Percentiles rank a stretch among this genome's conserved stretches.
Conservation (phyloP, 2,329 filamentous ascomycete genomes). For the Fusarium domesticum region DNA sequence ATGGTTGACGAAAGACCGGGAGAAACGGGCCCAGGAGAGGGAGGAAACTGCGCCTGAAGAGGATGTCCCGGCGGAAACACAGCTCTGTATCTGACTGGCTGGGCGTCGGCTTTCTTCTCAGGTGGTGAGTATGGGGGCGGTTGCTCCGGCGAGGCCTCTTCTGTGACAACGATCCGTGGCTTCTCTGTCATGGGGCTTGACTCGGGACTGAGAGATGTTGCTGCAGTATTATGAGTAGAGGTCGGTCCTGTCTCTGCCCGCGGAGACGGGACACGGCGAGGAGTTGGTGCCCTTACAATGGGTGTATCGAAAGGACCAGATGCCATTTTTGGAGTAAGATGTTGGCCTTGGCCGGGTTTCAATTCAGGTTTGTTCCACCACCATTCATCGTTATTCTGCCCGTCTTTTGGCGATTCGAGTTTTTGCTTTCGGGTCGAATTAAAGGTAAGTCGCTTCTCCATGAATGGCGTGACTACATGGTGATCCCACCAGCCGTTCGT, state of each 20-base stretch:
- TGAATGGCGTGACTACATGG: constrained; percentile 68
- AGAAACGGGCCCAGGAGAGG: constrained; percentile 60
- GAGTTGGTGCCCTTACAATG: constrained; percentile 38
- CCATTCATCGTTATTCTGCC: constrained; percentile 27
- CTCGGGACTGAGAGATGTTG: constrained; percentile 14
- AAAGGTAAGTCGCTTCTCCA: constrained; percentile 44
- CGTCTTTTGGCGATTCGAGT: constrained; percentile 30
- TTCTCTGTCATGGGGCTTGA: constrained; percentile 35
- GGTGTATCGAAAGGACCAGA: constrained; percentile 30
- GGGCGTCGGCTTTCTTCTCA: constrained; percentile 34
- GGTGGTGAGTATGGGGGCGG: constrained; percentile 58
- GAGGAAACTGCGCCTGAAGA: constrained; percentile 46
- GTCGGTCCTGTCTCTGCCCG: constrained; percentile 12
- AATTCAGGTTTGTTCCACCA: constrained; percentile 36
- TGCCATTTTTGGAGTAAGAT: constrained; percentile 15
- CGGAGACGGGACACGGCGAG: constrained; percentile 35
- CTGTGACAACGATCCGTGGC: constrained; percentile 38
- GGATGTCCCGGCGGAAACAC: constrained; percentile 56
- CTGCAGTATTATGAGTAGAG: constrained; percentile 21
- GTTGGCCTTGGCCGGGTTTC: constrained; percentile 15
- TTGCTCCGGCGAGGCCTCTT: constrained; percentile 38
- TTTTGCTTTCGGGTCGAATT: constrained; percentile 37
- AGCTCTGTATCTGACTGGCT: constrained; percentile 50
- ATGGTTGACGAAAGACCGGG: constrained; percentile 61
- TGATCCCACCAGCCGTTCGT: constrained; percentile 77